Base-by-base conservation (phyloP, 2,329 filamentous ascomycete species). In the Colletotrichum tofieldiae region DNA sequence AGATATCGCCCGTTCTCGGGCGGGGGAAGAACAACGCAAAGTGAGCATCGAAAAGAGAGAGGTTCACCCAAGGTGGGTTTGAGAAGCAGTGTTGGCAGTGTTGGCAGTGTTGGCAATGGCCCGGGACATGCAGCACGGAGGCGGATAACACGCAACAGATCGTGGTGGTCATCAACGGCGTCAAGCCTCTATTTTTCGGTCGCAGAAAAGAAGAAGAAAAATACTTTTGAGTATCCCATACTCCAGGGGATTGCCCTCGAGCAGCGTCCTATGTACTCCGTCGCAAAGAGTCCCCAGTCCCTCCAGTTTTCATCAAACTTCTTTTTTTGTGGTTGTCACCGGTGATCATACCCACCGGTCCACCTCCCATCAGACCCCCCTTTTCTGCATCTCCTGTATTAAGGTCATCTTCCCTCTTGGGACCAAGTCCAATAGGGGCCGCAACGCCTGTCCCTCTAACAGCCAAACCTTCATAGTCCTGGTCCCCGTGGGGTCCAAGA, bases 181-280 rank as follows among this genome's bases (percentile, higher is more conserved):
- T 39, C 52, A 55, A 52, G 49, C 47, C 61, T 64, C 37, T 64
- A 54, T 54, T 54, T 64, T 64, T 64, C 37, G 37, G 49, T 64
- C 37, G 37, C 61, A 20, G 20, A 56, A 45, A 43, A 37, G 20
- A 18, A 37, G 20, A 18, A 35, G 68, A 29, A 65, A 68, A 47
- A 63, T 54, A 74, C 72, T 74, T 74, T 74, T 74, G 26, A 66
- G 65, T 72, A 70, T 74, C 67, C 72, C 51, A 35, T 52, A 63
- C 51, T 64, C 58, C 39, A 37, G 67, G 58, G 49, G 56, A 35
- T 59, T 56, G 52, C 26, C 67, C 60, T 32, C 45, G 67, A 71
- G 56, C 60, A 54, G n/a, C 54, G 37, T 55, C 69, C 65, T 64
- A 64, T 65, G 43, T 70, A 63, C 71, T 72, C 71, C 66, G 65